Conservation (phyloP, 1,284 basidiomycete genomes). For the Leccinum subspadiceum region DNA sequence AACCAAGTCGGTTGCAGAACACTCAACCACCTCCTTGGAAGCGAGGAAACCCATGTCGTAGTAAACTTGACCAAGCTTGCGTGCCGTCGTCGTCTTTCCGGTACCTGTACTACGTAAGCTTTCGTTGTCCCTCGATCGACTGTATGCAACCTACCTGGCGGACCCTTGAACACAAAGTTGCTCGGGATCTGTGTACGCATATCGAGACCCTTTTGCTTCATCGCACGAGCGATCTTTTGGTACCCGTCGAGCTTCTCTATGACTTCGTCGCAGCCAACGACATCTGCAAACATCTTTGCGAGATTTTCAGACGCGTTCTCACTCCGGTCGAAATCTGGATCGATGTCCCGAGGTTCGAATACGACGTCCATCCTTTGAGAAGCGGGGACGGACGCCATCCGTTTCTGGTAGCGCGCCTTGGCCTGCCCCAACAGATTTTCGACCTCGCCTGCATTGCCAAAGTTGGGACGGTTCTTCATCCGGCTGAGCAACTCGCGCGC, state of each 20-base stretch:
- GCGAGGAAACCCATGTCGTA: conserved; percentile 13
- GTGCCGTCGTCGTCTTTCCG: conserved; percentile 40
- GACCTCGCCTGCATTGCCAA: conserved; percentile 67
- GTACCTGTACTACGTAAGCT: conserved; percentile 23
- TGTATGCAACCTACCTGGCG: conserved; percentile 40
- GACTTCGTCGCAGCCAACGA: conserved; percentile 58
- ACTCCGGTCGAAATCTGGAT: conserved; percentile 52
- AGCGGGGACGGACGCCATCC: conserved; percentile 37
- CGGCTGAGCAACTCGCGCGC: conserved; percentile 54
- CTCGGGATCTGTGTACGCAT: conserved; percentile 54
- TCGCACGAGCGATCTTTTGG: conserved; percentile 48
- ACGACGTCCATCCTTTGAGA: conserved; percentile 40
- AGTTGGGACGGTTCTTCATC: conserved; percentile 54
- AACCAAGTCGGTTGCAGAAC: conserved; percentile 64
- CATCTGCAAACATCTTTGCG: conserved; percentile 54
- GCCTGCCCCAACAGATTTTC: conserved; percentile 60
- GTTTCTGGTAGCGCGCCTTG: conserved; percentile 48
- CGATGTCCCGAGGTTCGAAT: conserved; percentile 62
- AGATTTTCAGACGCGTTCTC: conserved; percentile 50
- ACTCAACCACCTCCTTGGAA: conserved; percentile 48
- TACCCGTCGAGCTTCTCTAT: conserved; percentile 47
- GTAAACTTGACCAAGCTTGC: not conserved
- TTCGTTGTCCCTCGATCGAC: not conserved
- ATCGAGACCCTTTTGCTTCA: conserved; percentile 44
- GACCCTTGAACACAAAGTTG: conserved; percentile 70